Conservation (phyloP, 2,329 filamentous ascomycete genomes). For the Shiraia bambusicola region DNA sequence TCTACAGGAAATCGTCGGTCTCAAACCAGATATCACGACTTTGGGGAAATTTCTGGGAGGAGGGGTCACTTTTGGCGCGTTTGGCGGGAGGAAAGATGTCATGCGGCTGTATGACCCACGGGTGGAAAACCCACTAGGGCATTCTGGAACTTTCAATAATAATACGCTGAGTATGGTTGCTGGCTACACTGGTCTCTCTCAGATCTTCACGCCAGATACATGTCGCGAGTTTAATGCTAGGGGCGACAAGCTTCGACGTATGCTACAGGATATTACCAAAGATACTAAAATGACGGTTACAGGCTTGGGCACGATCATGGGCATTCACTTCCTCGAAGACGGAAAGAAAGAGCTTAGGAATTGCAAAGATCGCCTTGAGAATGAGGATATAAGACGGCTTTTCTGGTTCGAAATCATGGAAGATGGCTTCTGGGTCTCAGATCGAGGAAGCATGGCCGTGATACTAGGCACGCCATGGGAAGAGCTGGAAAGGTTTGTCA, state of each 20-base stretch:
- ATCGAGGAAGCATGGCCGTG: slow-evolving; percentile 40
- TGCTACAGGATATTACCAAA: slow-evolving; percentile 26
- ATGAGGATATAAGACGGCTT: slow-evolving; percentile 33
- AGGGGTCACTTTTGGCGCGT: slow-evolving; percentile 66
- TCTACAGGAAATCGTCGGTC: slow-evolving; percentile 19
- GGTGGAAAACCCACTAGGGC: slow-evolving; percentile 46
- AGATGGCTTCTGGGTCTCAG: slow-evolving; percentile 40
- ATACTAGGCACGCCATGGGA: slow-evolving; percentile 37
- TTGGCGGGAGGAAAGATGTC: slow-evolving; percentile 61
- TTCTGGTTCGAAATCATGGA: slow-evolving; percentile 44
- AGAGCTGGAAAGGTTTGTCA: slow-evolving; percentile 38
- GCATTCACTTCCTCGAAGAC: slow-evolving; percentile 39
- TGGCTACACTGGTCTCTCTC: slow-evolving; percentile 48
- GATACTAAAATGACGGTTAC: slow-evolving; percentile 43
- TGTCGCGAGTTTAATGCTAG: slow-evolving; percentile 30
- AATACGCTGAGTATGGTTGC: slow-evolving; percentile 63
- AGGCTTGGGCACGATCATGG: slow-evolving; percentile 41
- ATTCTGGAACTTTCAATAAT: slow-evolving; percentile 70
- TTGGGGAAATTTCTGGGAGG: slow-evolving; percentile 69
- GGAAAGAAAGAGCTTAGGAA: slow-evolving; percentile 31
- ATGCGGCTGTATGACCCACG: slow-evolving; percentile 61
- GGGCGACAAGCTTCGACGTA: slow-evolving; percentile 35
- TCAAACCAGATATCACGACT: slow-evolving; percentile 53
- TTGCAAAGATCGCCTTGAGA: slow-evolving; percentile 28
- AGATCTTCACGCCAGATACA: slow-evolving; percentile 40